Conservation (phyloP, 2,329 filamentous ascomycete species). For the Penicillium sp. region DNA sequence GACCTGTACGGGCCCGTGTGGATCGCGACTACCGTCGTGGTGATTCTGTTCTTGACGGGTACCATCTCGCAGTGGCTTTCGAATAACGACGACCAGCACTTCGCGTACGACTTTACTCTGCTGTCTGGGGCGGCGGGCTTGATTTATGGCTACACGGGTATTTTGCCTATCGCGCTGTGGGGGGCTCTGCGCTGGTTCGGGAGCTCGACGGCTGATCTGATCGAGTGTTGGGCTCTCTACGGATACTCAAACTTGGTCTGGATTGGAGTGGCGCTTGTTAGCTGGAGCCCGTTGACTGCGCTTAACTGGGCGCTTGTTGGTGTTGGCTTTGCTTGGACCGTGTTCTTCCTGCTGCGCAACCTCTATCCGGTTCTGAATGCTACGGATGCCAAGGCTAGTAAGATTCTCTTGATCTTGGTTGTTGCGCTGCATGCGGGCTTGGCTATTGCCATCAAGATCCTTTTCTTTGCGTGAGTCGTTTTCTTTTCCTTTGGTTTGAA, state of each 20-base stretch:
- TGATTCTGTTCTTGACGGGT: slow-evolving; percentile 92
- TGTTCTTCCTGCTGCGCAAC: slow-evolving; percentile 80
- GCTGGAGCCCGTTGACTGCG: slow-evolving; percentile 79
- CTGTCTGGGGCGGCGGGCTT: slow-evolving; percentile 87
- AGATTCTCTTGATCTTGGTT: slow-evolving; percentile 79
- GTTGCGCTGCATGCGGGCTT: slow-evolving; percentile 84
- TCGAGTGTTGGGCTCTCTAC: slow-evolving; percentile 94
- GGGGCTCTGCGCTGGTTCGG: slow-evolving; percentile 91
- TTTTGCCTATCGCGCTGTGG: slow-evolving; percentile 84
- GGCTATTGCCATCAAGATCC: slow-evolving; percentile 88
- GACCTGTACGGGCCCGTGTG: slow-evolving; percentile 97
- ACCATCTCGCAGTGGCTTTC: slow-evolving; percentile 91
- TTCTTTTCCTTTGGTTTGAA: background rate
- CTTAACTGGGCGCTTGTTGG: slow-evolving; percentile 94
- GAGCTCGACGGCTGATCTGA: slow-evolving; percentile 84
- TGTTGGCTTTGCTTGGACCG: slow-evolving; percentile 78
- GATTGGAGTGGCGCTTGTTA: slow-evolving; percentile 90
- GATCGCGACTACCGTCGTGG: slow-evolving; percentile 96
- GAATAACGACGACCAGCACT: slow-evolving; percentile 64
- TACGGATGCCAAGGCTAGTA: slow-evolving; percentile 88
- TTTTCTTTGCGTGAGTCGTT: slow-evolving; percentile 76
- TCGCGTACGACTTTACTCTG: slow-evolving; percentile 87
- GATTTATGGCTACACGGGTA: slow-evolving; percentile 89
- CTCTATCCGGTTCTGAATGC: slow-evolving; percentile 88
- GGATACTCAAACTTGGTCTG: slow-evolving; percentile 96